Base-by-base conservation (phyloP, 148 eudicot genomes). In the Persicaria tinctoria region DNA sequence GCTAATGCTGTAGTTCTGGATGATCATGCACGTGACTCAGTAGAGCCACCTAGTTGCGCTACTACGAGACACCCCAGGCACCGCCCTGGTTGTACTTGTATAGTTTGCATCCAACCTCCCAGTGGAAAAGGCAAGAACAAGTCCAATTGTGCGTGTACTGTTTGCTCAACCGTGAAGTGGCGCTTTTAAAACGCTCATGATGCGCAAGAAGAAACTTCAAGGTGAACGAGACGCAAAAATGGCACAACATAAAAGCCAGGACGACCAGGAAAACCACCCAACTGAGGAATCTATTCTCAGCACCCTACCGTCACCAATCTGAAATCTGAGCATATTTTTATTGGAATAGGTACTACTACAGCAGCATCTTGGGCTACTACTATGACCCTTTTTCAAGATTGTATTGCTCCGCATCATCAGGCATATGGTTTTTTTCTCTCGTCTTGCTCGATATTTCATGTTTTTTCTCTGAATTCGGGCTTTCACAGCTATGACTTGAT, bases 41-140 rank as follows among this genome's bases (percentile, higher is more conserved):
- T 84, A 75, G 75, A 86, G 77, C 82, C 89, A 32, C 51, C 80
- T 23, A 89, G 86, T 41, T 80, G 89, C 82, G 91, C 93, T 80
- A 93, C 96, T 1, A 93, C 97, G 6, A 85, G 78, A 77, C 98
- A 93, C 80, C 98, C 97, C 4, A 84, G 98, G 60, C 97, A 93
- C 69, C 90, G 92, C 41, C 94, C 94, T 13, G 98, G 98, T 68
- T 93, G 98, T 86, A 79, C 83, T 48, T 93, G 98, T 80, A 93
- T 93, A 69, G 98, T 93, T 45, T 93, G 98, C 85, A 93, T 93
- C 74, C 98, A 93, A 80, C 98, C 98, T 49, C 98, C 98, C 3
- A 93, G 98, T 51, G 98, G 98, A 18, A 89, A 88, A 79, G 97
- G 97, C 70, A 91, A 86, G 81, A 97, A 93, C 85, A 89, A 89